Base-by-base conservation (phyloP, 345 rosid genomes). In the Clausena lansium region DNA sequence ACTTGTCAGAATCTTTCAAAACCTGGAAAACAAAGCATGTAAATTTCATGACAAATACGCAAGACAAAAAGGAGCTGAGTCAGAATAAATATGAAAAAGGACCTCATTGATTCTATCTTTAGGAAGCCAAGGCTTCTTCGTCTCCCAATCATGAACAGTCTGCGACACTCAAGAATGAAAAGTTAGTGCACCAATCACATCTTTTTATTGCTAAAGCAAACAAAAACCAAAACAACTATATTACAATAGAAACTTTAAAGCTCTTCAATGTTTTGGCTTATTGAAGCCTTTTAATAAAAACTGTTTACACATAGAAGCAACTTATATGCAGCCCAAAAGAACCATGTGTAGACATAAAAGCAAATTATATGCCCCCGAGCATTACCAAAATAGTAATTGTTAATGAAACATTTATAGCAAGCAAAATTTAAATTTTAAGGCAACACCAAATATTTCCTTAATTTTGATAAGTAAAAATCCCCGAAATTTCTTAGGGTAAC, bases 71-170 rank as follows among this genome's bases (percentile, higher is more conserved):
- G 54, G 27, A 22, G 50, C 58, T 1, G 15, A 24, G 27, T 57
- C 25, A 66, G 39, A 60, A 52, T 70, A 76, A 50, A 80, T 35
- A 30, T 35, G 45, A 76, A 65, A 64, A 70, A 74, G 30, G 13
- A 97, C 99, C 98, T 93, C 97, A 67, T 88, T 86, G 77, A 90
- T 81, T 84, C 76, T 90, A 50, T 86, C 90, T 82, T 86, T 92
- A 5, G 98, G 97, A 86, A 96, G 94, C 99, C 99, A 96, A 63
- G 97, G 84, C 82, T 94, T 96, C 69, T 88, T 87, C 6, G 79
- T 74, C 81, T 88, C 93, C 98, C 99, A 96, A 60, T 79, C 90
- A 78, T 70, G 75, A 66, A 86, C 83, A 50, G 78, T 90, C 99
- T 94, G 90, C 79, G 61, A 66, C 71, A 67, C 57, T 32, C 71